phyloP scores from a whole-genome alignment of 1,284 basidiomycete species.

The Exsudoporus floridanus region DNA sequence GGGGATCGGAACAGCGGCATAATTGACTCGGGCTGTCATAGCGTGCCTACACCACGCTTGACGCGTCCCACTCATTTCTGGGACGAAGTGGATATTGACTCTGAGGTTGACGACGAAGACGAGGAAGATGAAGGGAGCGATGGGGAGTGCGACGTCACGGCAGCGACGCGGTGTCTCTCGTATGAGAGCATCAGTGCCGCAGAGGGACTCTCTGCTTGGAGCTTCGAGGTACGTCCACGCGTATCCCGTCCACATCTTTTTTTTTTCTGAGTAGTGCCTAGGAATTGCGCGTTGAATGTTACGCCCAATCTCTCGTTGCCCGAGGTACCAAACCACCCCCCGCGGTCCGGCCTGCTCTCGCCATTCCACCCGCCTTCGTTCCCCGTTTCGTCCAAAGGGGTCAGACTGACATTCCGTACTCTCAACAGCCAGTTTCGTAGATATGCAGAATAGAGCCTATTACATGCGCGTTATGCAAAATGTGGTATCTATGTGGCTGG shows the following conservation, averaged over 20 bases:
- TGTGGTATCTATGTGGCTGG: slow-evolving; percentile 7
- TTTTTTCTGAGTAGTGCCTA: not conserved
- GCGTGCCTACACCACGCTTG: not conserved
- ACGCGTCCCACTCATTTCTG: not conserved
- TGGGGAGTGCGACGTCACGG: not conserved
- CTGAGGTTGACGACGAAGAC: not conserved
- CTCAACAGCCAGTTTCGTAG: not conserved
- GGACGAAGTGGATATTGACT: not conserved
- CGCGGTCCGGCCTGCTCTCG: slow-evolving; percentile 18
- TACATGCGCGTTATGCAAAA: slow-evolving; percentile 3
- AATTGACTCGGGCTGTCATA: too few species aligned
- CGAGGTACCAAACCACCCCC: slow-evolving; percentile 23
- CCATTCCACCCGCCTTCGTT: slow-evolving; percentile 32
- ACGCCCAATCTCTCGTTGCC: slow-evolving; percentile 30
- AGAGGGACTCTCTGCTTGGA: slow-evolving; percentile 25
- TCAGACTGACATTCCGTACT: not conserved
- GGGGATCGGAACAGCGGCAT: too few species aligned
- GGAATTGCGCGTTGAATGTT: slow-evolving; percentile 33
- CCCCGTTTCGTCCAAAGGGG: slow-evolving; percentile 14
- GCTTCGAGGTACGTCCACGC: slow-evolving; percentile 27
- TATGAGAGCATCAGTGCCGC: slow-evolving; percentile 34
- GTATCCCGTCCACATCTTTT: too few species aligned
- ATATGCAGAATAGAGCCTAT: not conserved
- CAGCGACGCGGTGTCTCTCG: not conserved
- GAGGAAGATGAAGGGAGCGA: not conserved